Evolutionary conservation across 805 yeast genomes (phyloP).

Genomic region (Metschnikowia lunata): DNA sequence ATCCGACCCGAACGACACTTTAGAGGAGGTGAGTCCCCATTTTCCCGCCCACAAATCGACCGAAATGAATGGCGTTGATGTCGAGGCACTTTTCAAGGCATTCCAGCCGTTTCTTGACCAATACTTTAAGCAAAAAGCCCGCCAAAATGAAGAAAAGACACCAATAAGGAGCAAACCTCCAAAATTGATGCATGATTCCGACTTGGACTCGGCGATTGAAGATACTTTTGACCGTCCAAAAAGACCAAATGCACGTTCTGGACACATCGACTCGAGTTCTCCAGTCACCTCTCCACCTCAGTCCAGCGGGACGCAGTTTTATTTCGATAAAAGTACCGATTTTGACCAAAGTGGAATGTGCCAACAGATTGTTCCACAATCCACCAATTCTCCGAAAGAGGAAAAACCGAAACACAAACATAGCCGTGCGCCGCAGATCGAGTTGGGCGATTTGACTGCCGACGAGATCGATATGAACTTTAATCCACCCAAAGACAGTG

Average conservation of each 20-base stretch:
- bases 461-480: slow-evolving; percentile 11
- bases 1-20: not conserved
- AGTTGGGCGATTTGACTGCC: slow-evolving; percentile 13
- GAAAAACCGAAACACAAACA: not conserved
- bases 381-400: not conserved
- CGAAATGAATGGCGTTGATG: not conserved
- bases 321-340: slow-evolving; percentile 5
- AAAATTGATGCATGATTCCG: slow-evolving; percentile 1
- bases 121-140: slow-evolving; percentile 1
- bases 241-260: not conserved
- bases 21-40: not conserved
- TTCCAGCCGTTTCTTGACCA: slow-evolving; percentile 11
- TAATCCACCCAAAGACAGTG: not conserved
- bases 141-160: no score
- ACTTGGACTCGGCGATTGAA: slow-evolving; percentile 13
- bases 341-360: slow-evolving; percentile 15
- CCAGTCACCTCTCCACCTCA: slow-evolving; percentile 35
- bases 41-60: not conserved
- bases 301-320: slow-evolving; percentile 16
- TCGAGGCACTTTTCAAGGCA: slow-evolving; percentile 10
- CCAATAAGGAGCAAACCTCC: not conserved
- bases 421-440: slow-evolving; percentile 7
- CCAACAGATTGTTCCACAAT: slow-evolving; percentile 3
- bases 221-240: slow-evolving; percentile 13
- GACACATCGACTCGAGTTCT: slow-evolving; percentile 10